These are phyloP conservation scores for Fusarium subtropicale DNA, from an alignment of 2,329 filamentous ascomycete species.

Conservation along the genomic window DNA sequence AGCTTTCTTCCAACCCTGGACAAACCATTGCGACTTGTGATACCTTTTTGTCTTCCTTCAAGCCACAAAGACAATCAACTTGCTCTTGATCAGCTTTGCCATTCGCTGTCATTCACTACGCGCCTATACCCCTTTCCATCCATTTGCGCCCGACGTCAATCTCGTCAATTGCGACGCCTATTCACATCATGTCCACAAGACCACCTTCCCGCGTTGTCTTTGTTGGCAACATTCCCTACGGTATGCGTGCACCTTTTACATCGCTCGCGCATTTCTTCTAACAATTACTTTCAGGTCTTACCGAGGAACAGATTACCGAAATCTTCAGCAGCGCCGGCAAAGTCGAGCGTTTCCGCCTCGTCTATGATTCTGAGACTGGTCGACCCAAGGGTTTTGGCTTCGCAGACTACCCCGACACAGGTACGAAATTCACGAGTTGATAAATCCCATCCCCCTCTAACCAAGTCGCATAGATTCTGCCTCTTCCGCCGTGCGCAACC, in stretches of 20 bases:
- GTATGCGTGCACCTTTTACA: slow-evolving; percentile 56
- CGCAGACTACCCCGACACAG: slow-evolving; percentile 92
- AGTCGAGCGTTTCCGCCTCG: slow-evolving; percentile 90
- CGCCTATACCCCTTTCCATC: not conserved
- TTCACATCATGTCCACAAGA: slow-evolving; percentile 73
- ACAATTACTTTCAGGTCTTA: slow-evolving; percentile 74
- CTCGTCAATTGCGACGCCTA: not conserved
- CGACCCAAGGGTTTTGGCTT: slow-evolving; percentile 97
- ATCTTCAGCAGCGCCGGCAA: slow-evolving; percentile 92
- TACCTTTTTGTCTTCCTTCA: not conserved
- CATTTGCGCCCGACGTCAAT: not conserved
- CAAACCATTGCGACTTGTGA: slow-evolving; percentile 19
- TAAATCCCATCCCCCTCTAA: slow-evolving; percentile 28
- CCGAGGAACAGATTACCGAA: slow-evolving; percentile 94
- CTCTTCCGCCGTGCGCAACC: slow-evolving; percentile 91
- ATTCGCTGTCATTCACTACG: not conserved
- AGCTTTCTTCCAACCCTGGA: slow-evolving; percentile 27
- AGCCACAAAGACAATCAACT: not conserved
- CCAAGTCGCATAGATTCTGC: slow-evolving; percentile 70
- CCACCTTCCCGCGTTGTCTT: slow-evolving; percentile 84
- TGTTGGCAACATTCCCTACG: slow-evolving; percentile 88
- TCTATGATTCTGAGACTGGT: slow-evolving; percentile 95
- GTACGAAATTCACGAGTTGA: slow-evolving; percentile 57
- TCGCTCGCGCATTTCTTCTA: slow-evolving; percentile 29
- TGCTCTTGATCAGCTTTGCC: not conserved